A percentile compares a stretch with the other conserved stretches of the same genome.
Evolutionary conservation across 306 rosid genomes (phyloP).

Genomic region (Castanopsis chinensis): DNA sequence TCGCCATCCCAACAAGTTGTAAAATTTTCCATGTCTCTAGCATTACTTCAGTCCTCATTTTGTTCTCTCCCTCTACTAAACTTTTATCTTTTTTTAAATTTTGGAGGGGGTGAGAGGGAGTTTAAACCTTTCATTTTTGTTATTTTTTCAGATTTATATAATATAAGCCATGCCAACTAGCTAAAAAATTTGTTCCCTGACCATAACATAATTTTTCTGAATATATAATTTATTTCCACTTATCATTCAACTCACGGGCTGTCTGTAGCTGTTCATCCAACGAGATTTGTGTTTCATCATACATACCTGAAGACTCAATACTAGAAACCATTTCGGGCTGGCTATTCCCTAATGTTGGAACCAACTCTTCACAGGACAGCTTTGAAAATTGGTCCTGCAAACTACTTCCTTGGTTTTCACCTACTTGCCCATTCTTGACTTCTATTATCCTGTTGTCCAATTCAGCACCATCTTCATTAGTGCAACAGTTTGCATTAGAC

Average conservation of each 20-base stretch:
- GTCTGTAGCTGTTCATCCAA: slow-evolving; percentile 37
- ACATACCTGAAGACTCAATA: slow-evolving; percentile 50
- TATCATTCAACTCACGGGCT: slow-evolving; percentile 36
- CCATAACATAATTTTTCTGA: slow-evolving; percentile 27
- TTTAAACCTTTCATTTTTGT: not conserved
- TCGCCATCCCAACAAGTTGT: no score
- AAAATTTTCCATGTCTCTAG: no score
- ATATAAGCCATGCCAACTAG: not conserved
- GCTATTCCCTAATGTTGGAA: slow-evolving; percentile 37
- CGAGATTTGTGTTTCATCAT: slow-evolving; percentile 52
- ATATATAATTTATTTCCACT: slow-evolving; percentile 32
- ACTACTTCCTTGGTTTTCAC: slow-evolving; percentile 37
- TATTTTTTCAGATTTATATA: not conserved
- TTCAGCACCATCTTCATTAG: slow-evolving; percentile 32
- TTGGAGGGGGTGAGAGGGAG: no score
- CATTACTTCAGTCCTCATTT: not conserved
- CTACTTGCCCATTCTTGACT: slow-evolving; percentile 27
- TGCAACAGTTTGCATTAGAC: slow-evolving; percentile 26
- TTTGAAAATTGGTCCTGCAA: slow-evolving; percentile 67
- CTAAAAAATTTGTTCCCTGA: not conserved
- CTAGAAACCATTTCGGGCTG: slow-evolving; percentile 40
- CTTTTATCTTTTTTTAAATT: not conserved
- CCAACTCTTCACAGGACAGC: slow-evolving; percentile 42
- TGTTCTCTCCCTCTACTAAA: not conserved
- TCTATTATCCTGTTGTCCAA: slow-evolving; percentile 23